phyloP scores from a whole-genome alignment of 768 basidiomycete genomes.

The Lactarius psammicola region DNA sequence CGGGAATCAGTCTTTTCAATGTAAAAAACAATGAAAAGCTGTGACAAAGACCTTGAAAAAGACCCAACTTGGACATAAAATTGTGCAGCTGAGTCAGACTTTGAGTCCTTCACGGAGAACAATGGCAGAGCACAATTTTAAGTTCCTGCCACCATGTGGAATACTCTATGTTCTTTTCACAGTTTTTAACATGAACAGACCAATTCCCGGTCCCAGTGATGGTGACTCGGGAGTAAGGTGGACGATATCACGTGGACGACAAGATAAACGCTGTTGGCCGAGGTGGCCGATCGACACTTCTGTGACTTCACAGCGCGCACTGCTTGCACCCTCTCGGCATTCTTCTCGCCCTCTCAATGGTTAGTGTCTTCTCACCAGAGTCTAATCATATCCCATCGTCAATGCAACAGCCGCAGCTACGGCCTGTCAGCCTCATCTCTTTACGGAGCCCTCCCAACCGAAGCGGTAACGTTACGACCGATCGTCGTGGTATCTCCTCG shows the following conservation, averaged over 20 bases:
- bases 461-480: constrained; percentile 10
- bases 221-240: not conserved
- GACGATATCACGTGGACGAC: not conserved
- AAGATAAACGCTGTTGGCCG: not conserved
- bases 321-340: not conserved
- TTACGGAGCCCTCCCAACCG: not conserved
- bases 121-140: no score
- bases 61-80: no score
- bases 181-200: no score
- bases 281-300: not conserved
- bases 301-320: not conserved
- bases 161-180: no score
- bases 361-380: constrained; percentile 43
- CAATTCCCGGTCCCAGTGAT: no score
- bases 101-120: no score
- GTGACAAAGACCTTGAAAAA: no score
- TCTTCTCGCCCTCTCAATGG: constrained; percentile 14
- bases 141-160: no score
- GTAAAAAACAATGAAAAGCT: no score
- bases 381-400: constrained; percentile 49
- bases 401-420: constrained; percentile 46
- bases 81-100: no score
- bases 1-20: no score
- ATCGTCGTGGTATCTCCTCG: not conserved
- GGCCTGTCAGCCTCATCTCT: constrained; percentile 36